Base-by-base conservation (phyloP, 2,329 filamentous ascomycete species). In the Pestalotiopsis sp. region DNA sequence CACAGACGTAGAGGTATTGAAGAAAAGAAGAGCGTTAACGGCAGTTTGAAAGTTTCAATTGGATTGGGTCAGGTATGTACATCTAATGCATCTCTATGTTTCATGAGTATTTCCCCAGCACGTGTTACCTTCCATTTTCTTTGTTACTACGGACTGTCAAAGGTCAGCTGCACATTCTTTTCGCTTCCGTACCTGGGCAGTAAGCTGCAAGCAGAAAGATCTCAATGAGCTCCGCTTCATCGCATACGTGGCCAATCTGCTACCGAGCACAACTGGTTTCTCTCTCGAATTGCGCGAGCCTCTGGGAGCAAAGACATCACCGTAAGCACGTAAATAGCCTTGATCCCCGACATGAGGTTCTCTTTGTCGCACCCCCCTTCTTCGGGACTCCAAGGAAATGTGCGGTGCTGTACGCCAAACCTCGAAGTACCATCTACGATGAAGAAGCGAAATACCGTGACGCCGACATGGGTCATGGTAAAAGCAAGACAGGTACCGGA, bases 361-460 rank as follows among this genome's bases (percentile, higher is more conserved):
- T 61, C 59, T 20, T 20, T 27, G 7, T 5, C 12, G 25, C 6
- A 4, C 3, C 14, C 7, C 12, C n/a, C 59, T 1, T 17, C 12
- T 4, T 62, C 11, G 0, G 66, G 31, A 1, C 66, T 27, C 66
- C 66, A 67, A 25, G 66, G 41, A 11, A 67, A 65, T 0, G 66
- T 57, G 3, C 17, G 40, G 1, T 31, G 60, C 20, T 68, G 60
- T 3, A 68, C 66, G 1, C 59, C 66, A 14, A 52, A 7, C 2
- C 60, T 12, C 4, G 49, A 45, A 11, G 36, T 56, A 2, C 38
- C 52, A 2, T 57, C 66, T 2, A 68, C 52, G 36, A 40, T 45
- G 45, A 64, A 68, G 45, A 68, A 68, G 2, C 66, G 49, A n/a
- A 68, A 68, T 3, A 68, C 27, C 4, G 66, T 68, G 2, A 20